These are phyloP conservation scores for Podosphaera aphanis DNA, from an alignment of 2,329 filamentous ascomycete genomes.

Conservation along the genomic window DNA sequence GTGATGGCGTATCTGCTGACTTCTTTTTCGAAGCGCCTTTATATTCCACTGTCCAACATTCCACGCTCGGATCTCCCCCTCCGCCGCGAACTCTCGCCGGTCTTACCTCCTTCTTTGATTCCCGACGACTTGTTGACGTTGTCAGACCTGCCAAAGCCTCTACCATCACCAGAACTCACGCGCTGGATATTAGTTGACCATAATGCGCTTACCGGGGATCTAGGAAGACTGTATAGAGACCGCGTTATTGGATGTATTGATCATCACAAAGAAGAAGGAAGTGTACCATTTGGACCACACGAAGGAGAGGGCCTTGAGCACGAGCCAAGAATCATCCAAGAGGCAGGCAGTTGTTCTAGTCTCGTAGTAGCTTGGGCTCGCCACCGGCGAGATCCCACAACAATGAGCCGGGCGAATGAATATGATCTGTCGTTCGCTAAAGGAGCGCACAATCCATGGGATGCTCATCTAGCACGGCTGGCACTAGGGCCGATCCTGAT, in stretches of 20 bases:
- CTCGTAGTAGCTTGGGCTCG: conserved; percentile 38
- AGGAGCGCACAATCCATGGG: conserved; percentile 11
- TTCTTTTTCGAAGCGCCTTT: conserved; percentile 26
- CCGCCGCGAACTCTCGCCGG: conserved; percentile 47
- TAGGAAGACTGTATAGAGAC: conserved; percentile 28
- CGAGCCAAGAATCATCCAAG: conserved; percentile 36
- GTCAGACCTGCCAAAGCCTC: conserved; percentile 26
- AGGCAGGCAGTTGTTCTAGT: conserved; percentile 49
- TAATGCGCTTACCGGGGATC: conserved; percentile 42
- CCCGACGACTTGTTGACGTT: conserved; percentile 41
- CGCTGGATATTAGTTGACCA: conserved; percentile 61
- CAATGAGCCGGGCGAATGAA: conserved; percentile 16
- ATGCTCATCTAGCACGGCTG: conserved; percentile 40
- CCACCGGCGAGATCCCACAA: conserved; percentile 24
- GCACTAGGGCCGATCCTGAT: conserved; percentile 49
- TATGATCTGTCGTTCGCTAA: conserved; percentile 10
- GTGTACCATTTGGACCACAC: conserved; percentile 21
- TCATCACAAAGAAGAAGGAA: conserved; percentile 53
- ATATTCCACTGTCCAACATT: conserved; percentile 54
- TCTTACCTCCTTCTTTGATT: conserved; percentile 35
- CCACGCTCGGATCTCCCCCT: conserved; percentile 41
- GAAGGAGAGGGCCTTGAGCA: conserved; percentile 20
- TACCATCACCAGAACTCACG: conserved; percentile 26
- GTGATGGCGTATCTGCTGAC: conserved; percentile 53
- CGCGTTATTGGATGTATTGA: conserved; percentile 46